phyloP scores from a whole-genome alignment of 495 filamentous ascomycete genomes.

The Penicillium macrosclerotiorum region DNA sequence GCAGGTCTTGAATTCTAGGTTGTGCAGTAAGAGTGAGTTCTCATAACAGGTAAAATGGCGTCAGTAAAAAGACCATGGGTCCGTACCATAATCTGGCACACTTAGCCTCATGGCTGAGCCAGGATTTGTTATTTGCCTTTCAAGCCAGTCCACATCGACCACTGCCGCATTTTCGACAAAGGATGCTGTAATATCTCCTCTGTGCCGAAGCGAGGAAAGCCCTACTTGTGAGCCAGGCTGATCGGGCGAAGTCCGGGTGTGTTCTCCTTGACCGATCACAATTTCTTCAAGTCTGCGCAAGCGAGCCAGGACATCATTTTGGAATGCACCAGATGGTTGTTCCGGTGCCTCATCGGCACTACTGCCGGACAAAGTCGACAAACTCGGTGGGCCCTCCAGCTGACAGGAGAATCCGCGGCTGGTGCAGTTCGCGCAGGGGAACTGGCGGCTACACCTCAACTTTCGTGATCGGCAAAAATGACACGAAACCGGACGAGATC shows the following conservation, averaged over 20 bases:
- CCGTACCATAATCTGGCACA: constrained; percentile 3
- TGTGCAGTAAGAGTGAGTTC: background rate
- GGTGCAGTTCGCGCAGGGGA: constrained; percentile 43
- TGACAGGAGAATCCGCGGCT: constrained; percentile 36
- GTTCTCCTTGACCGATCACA: constrained; percentile 12
- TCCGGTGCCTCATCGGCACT: background rate
- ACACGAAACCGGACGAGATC: constrained; percentile 34
- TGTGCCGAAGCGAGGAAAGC: background rate
- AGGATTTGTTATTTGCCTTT: constrained; percentile 15
- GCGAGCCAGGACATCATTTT: constrained; percentile 19
- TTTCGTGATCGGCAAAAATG: constrained; percentile 47
- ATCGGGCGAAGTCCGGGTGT: background rate
- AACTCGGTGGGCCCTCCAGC: constrained; percentile 7
- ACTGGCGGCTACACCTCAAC: constrained; percentile 40
- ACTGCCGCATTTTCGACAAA: constrained; percentile 1
- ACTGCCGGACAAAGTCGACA: too few relatives aligned
- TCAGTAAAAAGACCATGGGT: background rate
- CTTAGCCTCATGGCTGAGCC: constrained; percentile 1
- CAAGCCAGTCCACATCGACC: constrained; percentile 16
- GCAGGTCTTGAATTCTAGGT: constrained; percentile 18
- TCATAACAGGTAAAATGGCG: background rate
- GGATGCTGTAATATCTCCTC: background rate
- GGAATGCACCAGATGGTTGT: background rate
- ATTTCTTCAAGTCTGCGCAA: constrained; percentile 24
- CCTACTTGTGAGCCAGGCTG: constrained; percentile 3